phyloP scores from a whole-genome alignment of 2,329 filamentous ascomycete genomes.

The Colletotrichum cordylinicola region DNA sequence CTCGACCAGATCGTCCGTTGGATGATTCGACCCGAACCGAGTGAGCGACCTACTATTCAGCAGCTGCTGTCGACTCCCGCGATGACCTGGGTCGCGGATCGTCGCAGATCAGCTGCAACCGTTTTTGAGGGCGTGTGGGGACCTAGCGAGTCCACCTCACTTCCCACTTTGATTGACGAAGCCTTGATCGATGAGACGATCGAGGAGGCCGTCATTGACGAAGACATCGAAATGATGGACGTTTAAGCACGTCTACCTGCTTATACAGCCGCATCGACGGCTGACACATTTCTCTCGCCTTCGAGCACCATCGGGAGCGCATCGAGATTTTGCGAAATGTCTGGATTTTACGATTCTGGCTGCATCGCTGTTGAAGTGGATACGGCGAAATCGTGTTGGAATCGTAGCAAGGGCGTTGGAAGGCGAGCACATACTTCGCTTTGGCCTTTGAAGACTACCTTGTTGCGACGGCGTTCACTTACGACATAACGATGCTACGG shows the following conservation, averaged over 20 bases:
- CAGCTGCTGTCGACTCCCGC: slow-evolving; percentile 77
- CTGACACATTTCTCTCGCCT: slow-evolving; percentile 28
- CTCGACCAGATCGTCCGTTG: slow-evolving; percentile 84
- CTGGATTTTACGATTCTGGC: slow-evolving; percentile 29
- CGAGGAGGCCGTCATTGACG: slow-evolving; percentile 28
- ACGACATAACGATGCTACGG: slow-evolving; percentile 24
- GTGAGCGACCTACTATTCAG: slow-evolving; percentile 74
- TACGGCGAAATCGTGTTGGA: slow-evolving; percentile 15
- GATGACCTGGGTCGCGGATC: slow-evolving; percentile 78
- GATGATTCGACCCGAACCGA: slow-evolving; percentile 84
- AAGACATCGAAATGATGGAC: slow-evolving; percentile 66
- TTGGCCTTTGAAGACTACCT: not conserved
- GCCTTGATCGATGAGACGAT: slow-evolving; percentile 25
- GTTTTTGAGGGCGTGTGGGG: slow-evolving; percentile 97
- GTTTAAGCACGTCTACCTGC: slow-evolving; percentile 43
- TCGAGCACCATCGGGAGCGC: slow-evolving; percentile 36
- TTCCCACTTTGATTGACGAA: slow-evolving; percentile 36
- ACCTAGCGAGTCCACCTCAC: slow-evolving; percentile 62
- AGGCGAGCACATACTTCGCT: slow-evolving; percentile 9
- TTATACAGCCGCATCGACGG: not conserved
- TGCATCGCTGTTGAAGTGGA: slow-evolving; percentile 22
- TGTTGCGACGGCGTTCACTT: slow-evolving; percentile 1
- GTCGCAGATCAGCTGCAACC: slow-evolving; percentile 86
- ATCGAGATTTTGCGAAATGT: slow-evolving; percentile 17
- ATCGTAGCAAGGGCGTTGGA: slow-evolving; percentile 2